Percentiles rank a stretch among this genome's conserved stretches.
Conservation (phyloP, 495 filamentous ascomycete genomes). For the Trichoderma reesei region DNA sequence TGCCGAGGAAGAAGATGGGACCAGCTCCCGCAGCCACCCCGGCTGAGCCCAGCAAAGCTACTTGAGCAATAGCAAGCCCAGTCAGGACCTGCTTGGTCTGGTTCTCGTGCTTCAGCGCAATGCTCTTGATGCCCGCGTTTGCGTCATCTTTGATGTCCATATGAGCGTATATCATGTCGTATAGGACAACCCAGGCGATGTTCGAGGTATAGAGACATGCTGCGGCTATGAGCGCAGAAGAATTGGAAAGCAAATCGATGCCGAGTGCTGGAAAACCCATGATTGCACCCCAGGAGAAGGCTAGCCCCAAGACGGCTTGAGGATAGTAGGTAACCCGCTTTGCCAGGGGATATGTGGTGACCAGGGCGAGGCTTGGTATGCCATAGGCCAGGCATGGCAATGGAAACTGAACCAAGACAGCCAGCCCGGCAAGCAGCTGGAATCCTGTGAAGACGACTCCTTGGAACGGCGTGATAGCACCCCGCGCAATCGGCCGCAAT, state of each 20-base stretch:
- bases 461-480: conserved; percentile 63
- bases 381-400: conserved; percentile 75
- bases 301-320: conserved; percentile 81
- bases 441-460: conserved; percentile 74
- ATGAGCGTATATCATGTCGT: conserved; percentile 98
- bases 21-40: conserved; percentile 66
- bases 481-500: conserved; percentile 78
- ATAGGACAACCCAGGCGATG: conserved; percentile 87
- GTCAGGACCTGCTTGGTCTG: conserved; percentile 80
- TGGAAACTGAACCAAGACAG: conserved; percentile 78
- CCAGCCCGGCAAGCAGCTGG: conserved; percentile 74
- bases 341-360: conserved; percentile 78
- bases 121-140: conserved; percentile 90
- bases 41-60: conserved; percentile 69
- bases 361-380: conserved; percentile 72
- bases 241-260: conserved; percentile 62
- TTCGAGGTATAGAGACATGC: conserved; percentile 74
- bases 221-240: conserved; percentile 54
- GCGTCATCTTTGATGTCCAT: conserved; percentile 96
- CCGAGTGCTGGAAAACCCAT: conserved; percentile 94
- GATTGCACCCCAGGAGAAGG: conserved; percentile 94
- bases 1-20: conserved; percentile 74
- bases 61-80: conserved; percentile 63
- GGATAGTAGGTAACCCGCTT: conserved; percentile 94
- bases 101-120: conserved; percentile 77